Base-by-base conservation (phyloP, 2,329 filamentous ascomycete genomes). In the Westerdykella aurantiaca region DNA sequence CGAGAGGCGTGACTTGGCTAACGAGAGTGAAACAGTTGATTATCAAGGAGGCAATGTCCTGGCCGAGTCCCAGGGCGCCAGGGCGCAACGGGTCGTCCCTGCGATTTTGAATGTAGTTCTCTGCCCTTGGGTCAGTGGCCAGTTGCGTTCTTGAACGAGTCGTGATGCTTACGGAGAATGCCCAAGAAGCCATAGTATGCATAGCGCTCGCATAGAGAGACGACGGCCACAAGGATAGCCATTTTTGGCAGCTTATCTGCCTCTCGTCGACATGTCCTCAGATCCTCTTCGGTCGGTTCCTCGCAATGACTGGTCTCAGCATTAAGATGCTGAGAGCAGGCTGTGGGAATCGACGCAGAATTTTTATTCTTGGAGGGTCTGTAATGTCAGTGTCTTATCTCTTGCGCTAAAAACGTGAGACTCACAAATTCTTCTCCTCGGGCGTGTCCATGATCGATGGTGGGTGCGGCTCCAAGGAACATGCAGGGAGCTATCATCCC, bases 221-320 rank as follows among this genome's bases (percentile, higher is more conserved):
- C 34, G 34, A 37, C 34, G 34, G 34, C 34, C 34, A 37, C 34
- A 37, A 37, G 34, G 34, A 37, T 37, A 37, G 34, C 34, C 34
- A 37, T 37, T 37, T 37, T 37, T 37, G 34, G 34, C 34, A 37
- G 34, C 34, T 37, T 37, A 37, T 37, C 34, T 37, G 34, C 34
- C 34, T 37, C 34, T 37, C 34, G 34, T 37, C 16, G 34, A 37
- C 34, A 37, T 37, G 34, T 37, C 34, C 16, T 37, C 34, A 5
- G 34, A 37, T 37, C 34, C 16, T 37, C 34, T 37, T 37, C 34
- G 34, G 34, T 37, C 34, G 34, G 34, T 37, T 37, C 34, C 34
- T 37, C 34, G 34, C 5, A 37, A 37, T 37, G 34, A 37, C 16
- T 37, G 34, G 34, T 37, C 34, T 37, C 34, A 37, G 34, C 34